Base-by-base conservation (phyloP, 148 eudicot genomes). In the Spergularia bocconei region DNA sequence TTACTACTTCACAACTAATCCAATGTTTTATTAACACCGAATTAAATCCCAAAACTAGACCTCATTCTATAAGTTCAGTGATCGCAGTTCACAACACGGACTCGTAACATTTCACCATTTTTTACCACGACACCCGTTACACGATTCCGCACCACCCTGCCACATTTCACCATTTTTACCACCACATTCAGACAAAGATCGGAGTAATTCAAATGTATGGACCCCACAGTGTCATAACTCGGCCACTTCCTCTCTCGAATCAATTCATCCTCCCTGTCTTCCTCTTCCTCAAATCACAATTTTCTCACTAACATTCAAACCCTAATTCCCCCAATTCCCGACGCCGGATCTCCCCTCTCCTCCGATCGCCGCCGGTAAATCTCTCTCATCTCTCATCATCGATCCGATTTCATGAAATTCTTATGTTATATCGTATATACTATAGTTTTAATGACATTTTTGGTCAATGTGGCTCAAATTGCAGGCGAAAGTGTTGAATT, bases 291-390 rank as follows among this genome's bases (percentile, higher is more conserved):
- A 52, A 53, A 53, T 55, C 75, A 50, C 63, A 63, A 29, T 71
- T 65, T 65, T 70, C 55, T 50, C 70, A 41, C 11, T 52, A 29
- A 62, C n/a, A 6, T 70, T 70, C 74, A 69, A 79, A 79, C 82
- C 78, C 75, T 74, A 79, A 47, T 29, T 23, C 25, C 29, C 29
- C 62, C 71, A 66, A 69, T 54, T 54, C 68, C 73, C 47, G 44
- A 14, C 66, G 3, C 13, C 66, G 14, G 44, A 60, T 73, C 81
- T 61, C 48, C 1, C 36, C 63, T 17, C 33, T 16, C 47, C 21
- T 7, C 56, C 79, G 62, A 68, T 76, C 79, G 47, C 29, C 57
- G 9, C 4, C 73, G 73, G 73, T 67, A 67, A 23, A 39, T 6
- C 29, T 6, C 2, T 55, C 15, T 53, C 6, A 36, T 4, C 20